Evolutionary conservation across 176 grass and related monocot species (phyloP).

Genomic region (Carex kokanica): DNA sequence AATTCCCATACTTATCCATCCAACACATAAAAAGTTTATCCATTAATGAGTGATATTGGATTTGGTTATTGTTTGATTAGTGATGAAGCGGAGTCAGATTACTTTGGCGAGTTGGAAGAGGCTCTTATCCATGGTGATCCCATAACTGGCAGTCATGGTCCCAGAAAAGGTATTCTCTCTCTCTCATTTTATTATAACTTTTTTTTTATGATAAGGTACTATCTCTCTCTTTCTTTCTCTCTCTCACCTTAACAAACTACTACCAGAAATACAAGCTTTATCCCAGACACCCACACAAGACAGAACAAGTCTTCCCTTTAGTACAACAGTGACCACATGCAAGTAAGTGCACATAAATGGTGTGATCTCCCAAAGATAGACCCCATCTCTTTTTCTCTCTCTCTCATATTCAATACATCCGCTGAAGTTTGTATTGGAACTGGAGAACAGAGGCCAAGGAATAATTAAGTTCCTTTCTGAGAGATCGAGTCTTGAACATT

Average conservation of each 20-base stretch:
- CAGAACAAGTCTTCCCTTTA: slow-evolving; percentile 64
- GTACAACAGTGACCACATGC: slow-evolving; percentile 45
- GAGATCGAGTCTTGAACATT: slow-evolving; percentile 19
- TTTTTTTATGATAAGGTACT: not conserved
- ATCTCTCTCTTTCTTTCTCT: slow-evolving; percentile 11
- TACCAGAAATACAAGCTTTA: slow-evolving; percentile 45
- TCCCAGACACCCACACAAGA: slow-evolving; percentile 34
- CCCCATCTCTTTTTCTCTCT: slow-evolving; percentile 21
- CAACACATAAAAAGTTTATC: slow-evolving; percentile 37
- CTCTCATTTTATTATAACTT: not conserved
- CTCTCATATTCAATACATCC: slow-evolving; percentile 26
- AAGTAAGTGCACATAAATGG: slow-evolving; percentile 41
- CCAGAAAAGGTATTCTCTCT: slow-evolving; percentile 37
- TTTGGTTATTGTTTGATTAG: slow-evolving; percentile 55
- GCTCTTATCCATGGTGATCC: slow-evolving; percentile 63
- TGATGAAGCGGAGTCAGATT: slow-evolving; percentile 59
- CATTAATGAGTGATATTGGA: slow-evolving; percentile 24
- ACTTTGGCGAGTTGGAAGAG: slow-evolving; percentile 81
- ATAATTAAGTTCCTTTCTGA: not conserved
- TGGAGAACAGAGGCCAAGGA: slow-evolving; percentile 4
- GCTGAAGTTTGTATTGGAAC: slow-evolving; percentile 4
- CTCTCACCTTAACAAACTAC: slow-evolving; percentile 22
- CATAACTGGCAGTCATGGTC: slow-evolving; percentile 23
- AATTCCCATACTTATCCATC: slow-evolving; percentile 61
- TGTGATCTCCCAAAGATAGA: slow-evolving; percentile 50